Conservation (phyloP, 129 eudicot species). For the Oenanthe sinensis region DNA sequence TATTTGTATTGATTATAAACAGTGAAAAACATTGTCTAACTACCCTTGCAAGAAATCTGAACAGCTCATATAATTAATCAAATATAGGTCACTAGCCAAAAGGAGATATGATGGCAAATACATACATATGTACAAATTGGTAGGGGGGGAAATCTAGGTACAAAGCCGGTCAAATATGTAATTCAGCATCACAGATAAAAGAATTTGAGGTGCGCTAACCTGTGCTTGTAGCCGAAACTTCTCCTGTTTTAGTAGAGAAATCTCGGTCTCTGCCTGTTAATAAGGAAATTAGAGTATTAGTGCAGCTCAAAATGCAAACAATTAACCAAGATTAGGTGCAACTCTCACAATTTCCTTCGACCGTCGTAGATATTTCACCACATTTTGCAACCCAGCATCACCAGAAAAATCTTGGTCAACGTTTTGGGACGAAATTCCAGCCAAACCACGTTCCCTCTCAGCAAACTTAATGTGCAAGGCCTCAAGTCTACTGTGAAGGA, state of each 20-base stretch:
- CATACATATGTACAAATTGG: background rate
- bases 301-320: background rate
- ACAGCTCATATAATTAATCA: background rate
- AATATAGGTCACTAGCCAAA: background rate
- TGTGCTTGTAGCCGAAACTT: slow-evolving; percentile 79
- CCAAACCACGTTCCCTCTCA: slow-evolving; percentile 44
- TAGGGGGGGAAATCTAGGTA: background rate
- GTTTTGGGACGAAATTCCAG: slow-evolving; percentile 30
- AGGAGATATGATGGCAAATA: background rate
- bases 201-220: slow-evolving; percentile 5
- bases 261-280: slow-evolving; percentile 70
- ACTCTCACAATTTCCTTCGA: slow-evolving; percentile 70
- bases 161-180: background rate
- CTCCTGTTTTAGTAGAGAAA: slow-evolving; percentile 81
- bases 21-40: background rate
- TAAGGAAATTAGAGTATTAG: background rate
- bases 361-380: slow-evolving; percentile 83
- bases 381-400: slow-evolving; percentile 75
- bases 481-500: slow-evolving; percentile 68
- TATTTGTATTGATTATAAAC: background rate
- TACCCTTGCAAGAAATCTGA: background rate
- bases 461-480: slow-evolving; percentile 81
- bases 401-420: slow-evolving; percentile 18
- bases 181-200: background rate
- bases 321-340: background rate